Conservation (phyloP, 768 basidiomycete genomes). For the Suillus discolor region DNA sequence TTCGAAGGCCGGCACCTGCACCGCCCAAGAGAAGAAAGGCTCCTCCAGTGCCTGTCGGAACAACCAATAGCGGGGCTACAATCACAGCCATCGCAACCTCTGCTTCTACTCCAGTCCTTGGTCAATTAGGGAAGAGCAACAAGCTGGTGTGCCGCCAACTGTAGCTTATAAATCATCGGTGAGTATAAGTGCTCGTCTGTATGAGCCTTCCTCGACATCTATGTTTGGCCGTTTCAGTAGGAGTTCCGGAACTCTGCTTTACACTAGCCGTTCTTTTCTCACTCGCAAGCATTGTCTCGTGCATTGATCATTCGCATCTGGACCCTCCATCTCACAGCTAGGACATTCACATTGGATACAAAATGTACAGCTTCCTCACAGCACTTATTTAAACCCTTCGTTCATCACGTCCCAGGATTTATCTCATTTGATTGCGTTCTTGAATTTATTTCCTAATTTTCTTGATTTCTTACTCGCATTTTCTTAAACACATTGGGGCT, state of each 20-base stretch:
- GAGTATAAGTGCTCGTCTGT: neutral
- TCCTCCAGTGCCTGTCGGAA: conserved; percentile 63
- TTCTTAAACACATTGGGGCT: neutral
- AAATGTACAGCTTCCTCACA: conserved; percentile 5
- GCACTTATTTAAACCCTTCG: neutral
- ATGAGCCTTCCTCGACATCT: neutral
- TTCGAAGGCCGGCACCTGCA: conserved; percentile 62
- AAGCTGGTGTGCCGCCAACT: neutral
- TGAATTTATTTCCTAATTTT: neutral
- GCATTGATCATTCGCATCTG: conserved; percentile 3
- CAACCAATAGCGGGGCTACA: conserved; percentile 51
- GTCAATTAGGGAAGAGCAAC: conserved; percentile 21
- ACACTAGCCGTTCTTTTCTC: neutral
- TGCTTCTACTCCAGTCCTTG: conserved; percentile 24
- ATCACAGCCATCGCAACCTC: conserved; percentile 60
- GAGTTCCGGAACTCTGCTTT: neutral
- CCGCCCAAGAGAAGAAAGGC: conserved; percentile 71
- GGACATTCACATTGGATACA: conserved; percentile 5
- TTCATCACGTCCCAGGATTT: neutral
- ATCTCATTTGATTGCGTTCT: neutral
- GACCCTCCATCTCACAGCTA: neutral
- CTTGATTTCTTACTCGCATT: neutral
- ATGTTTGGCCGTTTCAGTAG: neutral
- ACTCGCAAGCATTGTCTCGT: neutral
- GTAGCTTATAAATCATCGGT: neutral